Conservation (phyloP, 1,139 yeast species). For the Hemisphaericaspora xylofermentans region DNA sequence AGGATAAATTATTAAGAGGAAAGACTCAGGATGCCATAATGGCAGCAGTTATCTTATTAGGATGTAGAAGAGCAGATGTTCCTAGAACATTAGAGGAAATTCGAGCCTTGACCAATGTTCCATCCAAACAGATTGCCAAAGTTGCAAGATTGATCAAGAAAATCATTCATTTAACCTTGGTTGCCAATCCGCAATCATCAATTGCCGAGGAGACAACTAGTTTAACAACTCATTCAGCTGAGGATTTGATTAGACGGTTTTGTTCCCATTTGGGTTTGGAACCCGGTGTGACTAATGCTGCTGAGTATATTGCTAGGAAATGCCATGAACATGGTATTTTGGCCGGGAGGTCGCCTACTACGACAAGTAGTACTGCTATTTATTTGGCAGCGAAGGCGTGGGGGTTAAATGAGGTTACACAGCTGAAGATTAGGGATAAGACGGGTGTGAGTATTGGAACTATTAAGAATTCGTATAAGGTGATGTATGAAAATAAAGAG, state of each 20-base stretch:
- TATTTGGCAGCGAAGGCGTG: conserved; percentile 87
- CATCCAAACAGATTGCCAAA: conserved; percentile 88
- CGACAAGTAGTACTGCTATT: conserved; percentile 95
- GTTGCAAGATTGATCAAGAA: conserved; percentile 78
- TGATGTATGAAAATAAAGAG: conserved; percentile 69
- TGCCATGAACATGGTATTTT: conserved; percentile 88
- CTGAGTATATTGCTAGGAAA: conserved; percentile 84
- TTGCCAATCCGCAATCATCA: conserved; percentile 61
- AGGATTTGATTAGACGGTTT: conserved; percentile 89
- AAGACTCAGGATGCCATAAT: conserved; percentile 89
- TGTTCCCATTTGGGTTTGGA: conserved; percentile 90
- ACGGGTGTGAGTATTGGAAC: conserved; percentile 99
- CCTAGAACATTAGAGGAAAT: conserved; percentile 95
- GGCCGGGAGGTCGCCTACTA: conserved; percentile 95
- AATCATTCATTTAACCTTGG: conserved; percentile 44
- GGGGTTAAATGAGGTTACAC: conserved; percentile 53
- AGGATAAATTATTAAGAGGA: conserved; percentile 81
- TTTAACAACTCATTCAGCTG: conserved; percentile 82
- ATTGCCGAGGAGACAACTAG: conserved; percentile 10
- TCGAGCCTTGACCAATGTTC: conserved; percentile 90
- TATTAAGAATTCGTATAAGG: conserved; percentile 86
- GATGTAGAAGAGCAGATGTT: conserved; percentile 90
- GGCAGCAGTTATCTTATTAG: conserved; percentile 94
- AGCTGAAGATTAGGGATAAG: conserved; percentile 81
- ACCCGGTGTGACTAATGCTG: conserved; percentile 83